Evolutionary conservation across 176 grass and related monocot genomes (phyloP), one percentile per base, ranked within the genome.

Genomic region (Carex cristatella): DNA sequence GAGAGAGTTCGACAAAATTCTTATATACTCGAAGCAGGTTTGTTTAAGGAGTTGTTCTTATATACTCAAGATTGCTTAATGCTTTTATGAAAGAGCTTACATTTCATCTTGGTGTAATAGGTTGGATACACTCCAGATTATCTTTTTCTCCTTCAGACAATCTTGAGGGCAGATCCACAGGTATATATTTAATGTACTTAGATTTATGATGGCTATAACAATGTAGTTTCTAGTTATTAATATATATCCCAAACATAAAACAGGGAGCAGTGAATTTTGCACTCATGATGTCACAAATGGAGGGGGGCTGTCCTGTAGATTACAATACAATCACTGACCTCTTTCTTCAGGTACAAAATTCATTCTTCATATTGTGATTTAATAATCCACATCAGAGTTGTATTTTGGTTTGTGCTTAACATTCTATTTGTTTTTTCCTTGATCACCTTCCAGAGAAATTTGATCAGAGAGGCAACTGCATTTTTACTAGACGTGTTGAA

Each of bases 231-330:
- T 56, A 83, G 79, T 38, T 14, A 74, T 38, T 58, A 30, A 1
- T 86, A 70, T 83, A 55, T 82, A 35, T 76, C 67, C 18, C 49
- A 68, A 51, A 57, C 37, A 48, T 46, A 32, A 82, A 72, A 77
- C 86, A 94, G 92, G 94, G 92, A 79, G 94, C 94, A 89, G 92
- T 97, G 14, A 94, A 97, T 83, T 97, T 97, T 92, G 91, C 94
- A 61, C 91, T 97, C 46, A 97, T 97, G 94, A 94, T 97, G 94
- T 94, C 94, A 85, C 94, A 97, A 91, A 97, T 94, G 94, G 94
- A 97, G 81, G 94, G 89, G 37, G 94, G 94, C 31, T 97, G 94
- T 63, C 94, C 91, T 51, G 66, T 97, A 11, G 94, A 97, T 83
- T 97, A 97, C 57, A 97, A 97, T 69, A 97, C 91, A 11, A 97